phyloP scores from a whole-genome alignment of 331 rosid species.

The Telfairia occidentalis region DNA sequence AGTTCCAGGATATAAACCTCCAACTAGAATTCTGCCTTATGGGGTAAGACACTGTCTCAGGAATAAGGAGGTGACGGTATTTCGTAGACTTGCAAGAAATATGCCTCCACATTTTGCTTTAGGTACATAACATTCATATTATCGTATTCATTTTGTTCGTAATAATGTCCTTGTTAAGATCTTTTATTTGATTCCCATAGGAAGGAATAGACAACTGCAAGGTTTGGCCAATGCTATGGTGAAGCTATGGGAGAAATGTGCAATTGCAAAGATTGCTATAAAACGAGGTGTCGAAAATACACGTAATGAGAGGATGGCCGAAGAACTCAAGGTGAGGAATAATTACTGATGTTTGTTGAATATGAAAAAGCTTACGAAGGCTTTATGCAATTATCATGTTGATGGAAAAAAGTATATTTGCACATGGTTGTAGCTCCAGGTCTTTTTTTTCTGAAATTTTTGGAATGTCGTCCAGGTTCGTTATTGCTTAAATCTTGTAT shows the following conservation, averaged over 20 bases:
- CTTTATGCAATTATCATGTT: not conserved
- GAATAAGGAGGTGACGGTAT: constrained; percentile 50
- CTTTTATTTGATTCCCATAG: constrained; percentile 26
- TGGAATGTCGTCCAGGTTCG: not conserved
- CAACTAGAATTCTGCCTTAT: constrained; percentile 72
- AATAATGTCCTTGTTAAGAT: not conserved
- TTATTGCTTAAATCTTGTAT: not conserved
- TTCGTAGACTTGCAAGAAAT: constrained; percentile 62
- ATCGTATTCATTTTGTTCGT: constrained; percentile 13
- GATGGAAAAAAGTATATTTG: not conserved
- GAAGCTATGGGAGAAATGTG: constrained; percentile 78
- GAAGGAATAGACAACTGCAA: constrained; percentile 82
- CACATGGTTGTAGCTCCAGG: not conserved
- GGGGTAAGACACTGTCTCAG: constrained; percentile 44
- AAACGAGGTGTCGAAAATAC: constrained; percentile 84
- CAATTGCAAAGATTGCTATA: constrained; percentile 83
- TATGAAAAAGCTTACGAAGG: not conserved
- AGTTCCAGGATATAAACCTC: constrained; percentile 60
- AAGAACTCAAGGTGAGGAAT: constrained; percentile 68
- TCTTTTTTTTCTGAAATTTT: not conserved
- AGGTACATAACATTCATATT: constrained; percentile 43
- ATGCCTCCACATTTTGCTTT: constrained; percentile 89
- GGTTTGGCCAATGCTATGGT: constrained; percentile 84
- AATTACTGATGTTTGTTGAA: not conserved
- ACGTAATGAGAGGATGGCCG: constrained; percentile 83